Base-by-base conservation (phyloP, 495 filamentous ascomycete genomes). In the Neurospora tetraspora region DNA sequence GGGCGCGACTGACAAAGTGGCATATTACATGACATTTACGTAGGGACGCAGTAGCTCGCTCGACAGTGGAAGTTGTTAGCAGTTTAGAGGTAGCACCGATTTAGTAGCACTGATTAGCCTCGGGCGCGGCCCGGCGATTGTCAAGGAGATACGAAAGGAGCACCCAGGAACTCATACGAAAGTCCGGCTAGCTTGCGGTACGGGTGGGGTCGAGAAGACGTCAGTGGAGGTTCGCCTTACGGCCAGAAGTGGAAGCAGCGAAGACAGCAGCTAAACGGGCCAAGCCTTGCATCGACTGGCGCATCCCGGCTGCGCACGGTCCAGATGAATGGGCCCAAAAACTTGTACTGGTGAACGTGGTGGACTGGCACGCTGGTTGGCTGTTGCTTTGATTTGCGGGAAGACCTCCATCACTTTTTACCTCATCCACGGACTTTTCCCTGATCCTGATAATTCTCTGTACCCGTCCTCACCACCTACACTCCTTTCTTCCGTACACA, bases 351-450 rank as follows among this genome's bases (percentile, higher is more conserved):
- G 53, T 65, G 53, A 65, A 65, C 12, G 27, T 65, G 53, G 53
- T 65, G 53, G 53, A 27, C 53, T 65, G 53, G 53, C 53, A 36
- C 53, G 53, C 27, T 65, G 53, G 53, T 65, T 65, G 53, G 53
- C 53, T 65, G 53, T 65, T 34, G 53, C 53, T 65, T 73, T 72
- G 73, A 40, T 65, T 71, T 39, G 37, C 43, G 69, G 38, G 39
- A 47, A 70, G 72, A 45, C 68, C 47, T 31, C 40, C 34, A 39
- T 69, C 37, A 43, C 14, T 73, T 75, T 74, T 75, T 73, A 71
- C 69, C 73, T 75, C 71, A 34, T 71, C 45, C 68, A 70, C 39
- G 73, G 47, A 69, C 71, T 70, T 76, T 71, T 69, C 36, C 45
- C 47, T 20, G 45, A 65, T 65, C 53, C 27, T 65, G 53, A 65